A percentile compares a stretch with the other conserved stretches of the same genome.
phyloP scores from a whole-genome alignment of 345 rosid genomes.

The Firmiana major region DNA sequence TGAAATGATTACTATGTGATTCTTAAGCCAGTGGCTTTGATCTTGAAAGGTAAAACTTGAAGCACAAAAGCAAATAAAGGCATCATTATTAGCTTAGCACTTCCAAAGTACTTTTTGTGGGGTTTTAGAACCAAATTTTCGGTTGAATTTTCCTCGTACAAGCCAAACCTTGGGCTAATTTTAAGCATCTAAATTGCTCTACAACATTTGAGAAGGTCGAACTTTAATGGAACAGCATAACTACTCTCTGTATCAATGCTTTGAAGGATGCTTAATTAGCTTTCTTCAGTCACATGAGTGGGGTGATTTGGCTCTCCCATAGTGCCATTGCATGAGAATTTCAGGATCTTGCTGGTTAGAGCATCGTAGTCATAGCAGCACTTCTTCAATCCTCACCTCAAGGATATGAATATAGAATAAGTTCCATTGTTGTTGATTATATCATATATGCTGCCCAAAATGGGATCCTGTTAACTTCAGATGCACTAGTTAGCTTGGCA shows the following conservation, averaged over 20 bases:
- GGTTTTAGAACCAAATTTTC: neutral
- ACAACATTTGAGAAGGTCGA: neutral
- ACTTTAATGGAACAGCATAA: neutral
- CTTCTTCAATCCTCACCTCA: no score
- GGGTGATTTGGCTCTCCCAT: neutral
- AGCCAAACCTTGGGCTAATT: neutral
- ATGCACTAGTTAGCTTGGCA: neutral
- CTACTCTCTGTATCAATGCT: neutral
- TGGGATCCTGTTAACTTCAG: neutral
- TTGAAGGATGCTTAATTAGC: neutral
- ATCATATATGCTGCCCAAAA: neutral
- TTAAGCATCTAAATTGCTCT: neutral
- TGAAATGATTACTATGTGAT: neutral
- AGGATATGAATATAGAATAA: constrained; percentile 11
- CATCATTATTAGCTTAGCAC: neutral
- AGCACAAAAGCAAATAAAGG: neutral
- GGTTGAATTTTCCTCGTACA: neutral
- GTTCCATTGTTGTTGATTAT: constrained; percentile 10
- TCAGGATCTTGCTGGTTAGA: neutral
- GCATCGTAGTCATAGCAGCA: no score
- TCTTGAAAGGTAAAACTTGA: neutral
- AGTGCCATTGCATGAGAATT: neutral
- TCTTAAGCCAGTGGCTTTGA: neutral
- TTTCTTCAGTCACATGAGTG: neutral
- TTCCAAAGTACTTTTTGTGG: neutral